These are phyloP conservation scores for Penicillium italicum DNA, from an alignment of 2,329 filamentous ascomycete genomes.

Conservation along the genomic window DNA sequence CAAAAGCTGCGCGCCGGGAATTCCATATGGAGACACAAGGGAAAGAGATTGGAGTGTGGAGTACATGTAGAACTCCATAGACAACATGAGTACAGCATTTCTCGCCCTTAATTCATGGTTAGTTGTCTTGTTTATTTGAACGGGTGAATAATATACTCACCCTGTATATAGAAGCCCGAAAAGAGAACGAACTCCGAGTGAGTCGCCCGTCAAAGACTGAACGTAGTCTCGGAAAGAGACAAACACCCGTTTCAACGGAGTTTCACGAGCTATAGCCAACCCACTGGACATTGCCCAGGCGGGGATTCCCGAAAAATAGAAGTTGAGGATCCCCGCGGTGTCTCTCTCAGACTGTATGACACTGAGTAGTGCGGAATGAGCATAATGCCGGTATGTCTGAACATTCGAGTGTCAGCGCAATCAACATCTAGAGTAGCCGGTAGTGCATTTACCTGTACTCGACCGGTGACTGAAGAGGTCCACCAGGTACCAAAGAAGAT, in stretches of 20 bases:
- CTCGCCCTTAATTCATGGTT: constrained; percentile 30
- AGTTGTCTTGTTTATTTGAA: constrained; percentile 8
- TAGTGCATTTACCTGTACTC: constrained; percentile 36
- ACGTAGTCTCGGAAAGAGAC: constrained; percentile 28
- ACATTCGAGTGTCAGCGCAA: background rate
- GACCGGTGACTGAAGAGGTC: constrained; percentile 36
- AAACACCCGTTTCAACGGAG: constrained; percentile 36
- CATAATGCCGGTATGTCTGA: constrained; percentile 41
- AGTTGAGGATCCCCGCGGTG: constrained; percentile 32
- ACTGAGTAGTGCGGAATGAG: constrained; percentile 34
- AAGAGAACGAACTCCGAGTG: constrained; percentile 25
- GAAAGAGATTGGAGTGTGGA: constrained; percentile 43
- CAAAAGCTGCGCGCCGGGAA: constrained; percentile 33
- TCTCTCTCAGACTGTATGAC: constrained; percentile 38
- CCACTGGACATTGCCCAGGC: constrained; percentile 38
- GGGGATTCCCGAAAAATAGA: constrained; percentile 43
- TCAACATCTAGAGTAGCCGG: background rate
- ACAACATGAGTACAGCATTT: constrained; percentile 35
- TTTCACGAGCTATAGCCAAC: constrained; percentile 39
- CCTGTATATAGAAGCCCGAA: constrained; percentile 29
- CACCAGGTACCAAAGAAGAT: constrained; percentile 44
- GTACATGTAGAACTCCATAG: constrained; percentile 44
- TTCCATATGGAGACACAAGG: constrained; percentile 34
- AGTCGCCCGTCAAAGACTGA: constrained; percentile 23
- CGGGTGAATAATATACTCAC: constrained; percentile 22